A percentile compares a stretch with the other conserved stretches of the same genome.
phyloP scores from a whole-genome alignment of 306 rosid species.

The Luffa acutangula region DNA sequence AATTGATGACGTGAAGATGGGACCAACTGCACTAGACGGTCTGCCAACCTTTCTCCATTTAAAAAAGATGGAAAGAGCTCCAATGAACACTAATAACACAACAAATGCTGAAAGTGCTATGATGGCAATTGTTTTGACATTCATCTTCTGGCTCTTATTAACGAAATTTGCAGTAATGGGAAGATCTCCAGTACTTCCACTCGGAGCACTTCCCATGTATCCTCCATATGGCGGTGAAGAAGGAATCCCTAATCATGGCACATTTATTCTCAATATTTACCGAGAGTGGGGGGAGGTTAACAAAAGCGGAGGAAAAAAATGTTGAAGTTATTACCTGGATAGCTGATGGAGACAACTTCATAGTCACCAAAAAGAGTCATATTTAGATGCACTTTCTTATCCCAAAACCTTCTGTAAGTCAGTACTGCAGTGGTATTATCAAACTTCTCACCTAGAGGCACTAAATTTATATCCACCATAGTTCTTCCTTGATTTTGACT shows the following conservation, averaged over 20 bases:
- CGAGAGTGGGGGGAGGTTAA: background rate
- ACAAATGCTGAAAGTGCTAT: conserved; percentile 68
- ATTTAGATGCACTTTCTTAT: conserved; percentile 66
- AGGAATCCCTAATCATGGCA: conserved; percentile 57
- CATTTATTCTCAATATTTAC: conserved; percentile 29
- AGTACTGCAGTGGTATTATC: conserved; percentile 70
- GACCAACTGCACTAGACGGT: conserved; percentile 60
- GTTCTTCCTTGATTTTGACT: conserved; percentile 63
- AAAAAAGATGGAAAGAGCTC: conserved; percentile 38
- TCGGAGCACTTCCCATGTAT: conserved; percentile 34
- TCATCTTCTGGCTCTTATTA: conserved; percentile 49
- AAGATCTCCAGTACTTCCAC: conserved; percentile 30
- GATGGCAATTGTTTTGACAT: conserved; percentile 41
- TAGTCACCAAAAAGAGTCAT: conserved; percentile 62
- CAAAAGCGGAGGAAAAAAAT: conserved; percentile 13
- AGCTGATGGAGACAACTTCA: conserved; percentile 41
- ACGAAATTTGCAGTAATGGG: conserved; percentile 49
- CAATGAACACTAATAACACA: conserved; percentile 51
- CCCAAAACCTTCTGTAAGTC: conserved; percentile 55
- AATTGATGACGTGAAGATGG: conserved; percentile 36
- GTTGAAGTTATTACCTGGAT: conserved; percentile 60
- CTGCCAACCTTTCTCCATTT: conserved; percentile 65
- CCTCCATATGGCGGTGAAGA: conserved; percentile 41
- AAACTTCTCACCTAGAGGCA: conserved; percentile 84
- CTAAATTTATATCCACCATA: conserved; percentile 68